Evolutionary conservation across 2,329 filamentous ascomycete species (phyloP).

Genomic region (Lachnum nothofagi): DNA sequence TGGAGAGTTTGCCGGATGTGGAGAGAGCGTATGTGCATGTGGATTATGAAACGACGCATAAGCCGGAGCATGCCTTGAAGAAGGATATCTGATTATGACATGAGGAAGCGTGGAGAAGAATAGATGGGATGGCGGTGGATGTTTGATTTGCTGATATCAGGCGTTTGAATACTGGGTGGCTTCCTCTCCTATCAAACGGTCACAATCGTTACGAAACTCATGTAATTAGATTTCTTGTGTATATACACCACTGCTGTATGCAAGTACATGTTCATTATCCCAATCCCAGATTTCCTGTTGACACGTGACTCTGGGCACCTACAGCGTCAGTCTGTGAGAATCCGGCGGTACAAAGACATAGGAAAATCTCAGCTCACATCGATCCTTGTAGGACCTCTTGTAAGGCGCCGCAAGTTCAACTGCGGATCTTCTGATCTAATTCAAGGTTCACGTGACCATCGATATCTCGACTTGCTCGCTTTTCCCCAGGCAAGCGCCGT

Average conservation of each 20-base stretch:
- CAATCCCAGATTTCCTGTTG: too few species aligned
- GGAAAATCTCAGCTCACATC: too few species aligned
- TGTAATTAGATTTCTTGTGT: background rate
- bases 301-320: too few species aligned
- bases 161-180: background rate
- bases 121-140: background rate
- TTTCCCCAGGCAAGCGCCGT: too few species aligned
- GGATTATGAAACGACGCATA: slow-evolving; percentile 93
- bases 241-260: background rate
- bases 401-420: too few species aligned
- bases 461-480: too few species aligned
- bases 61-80: slow-evolving; percentile 71
- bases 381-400: too few species aligned
- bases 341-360: too few species aligned
- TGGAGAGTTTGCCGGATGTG: slow-evolving; percentile 85
- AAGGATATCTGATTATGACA: slow-evolving; percentile 47
- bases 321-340: too few species aligned
- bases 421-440: too few species aligned
- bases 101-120: background rate
- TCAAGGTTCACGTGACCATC: too few species aligned
- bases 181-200: background rate
- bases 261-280: too few species aligned
- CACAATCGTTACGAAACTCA: background rate
- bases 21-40: slow-evolving; percentile 96
- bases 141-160: background rate